phyloP scores from a whole-genome alignment of 495 filamentous ascomycete species.

The Lineolata rhizophorae region DNA sequence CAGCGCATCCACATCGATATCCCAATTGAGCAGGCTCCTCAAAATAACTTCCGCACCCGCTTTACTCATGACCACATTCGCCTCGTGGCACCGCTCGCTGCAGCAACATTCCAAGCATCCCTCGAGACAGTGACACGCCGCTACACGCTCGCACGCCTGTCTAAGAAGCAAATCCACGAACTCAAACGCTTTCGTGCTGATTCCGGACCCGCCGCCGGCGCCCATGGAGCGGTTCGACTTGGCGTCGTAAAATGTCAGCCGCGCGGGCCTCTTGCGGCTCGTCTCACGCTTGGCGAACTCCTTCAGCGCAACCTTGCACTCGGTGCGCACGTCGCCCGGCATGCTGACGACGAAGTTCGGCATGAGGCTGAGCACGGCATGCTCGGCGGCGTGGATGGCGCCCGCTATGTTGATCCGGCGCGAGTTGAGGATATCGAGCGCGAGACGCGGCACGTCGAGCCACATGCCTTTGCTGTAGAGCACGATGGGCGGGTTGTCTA shows the following conservation, averaged over 20 bases:
- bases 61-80: conserved; percentile 86
- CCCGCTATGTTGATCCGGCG: conserved; percentile 61
- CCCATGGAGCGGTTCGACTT: too few species aligned
- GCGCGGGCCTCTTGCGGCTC: conserved; percentile 60
- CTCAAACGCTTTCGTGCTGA: conserved; percentile 81
- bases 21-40: conserved; percentile 45
- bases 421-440: conserved; percentile 55
- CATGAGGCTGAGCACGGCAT: conserved; percentile 67
- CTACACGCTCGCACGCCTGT: conserved; percentile 60
- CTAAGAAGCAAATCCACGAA: conserved; percentile 59
- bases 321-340: conserved; percentile 75
- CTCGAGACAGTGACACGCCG: conserved; percentile 42
- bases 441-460: conserved; percentile 68
- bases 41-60: conserved; percentile 65
- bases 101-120: conserved; percentile 84
- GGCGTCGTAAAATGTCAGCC: conserved; percentile 86
- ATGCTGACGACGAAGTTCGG: conserved; percentile 76
- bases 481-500: conserved; percentile 82
- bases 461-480: conserved; percentile 80
- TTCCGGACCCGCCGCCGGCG: conserved; percentile 60
- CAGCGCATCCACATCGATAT: conserved; percentile 54
- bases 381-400: conserved; percentile 86
- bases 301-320: conserved; percentile 65
- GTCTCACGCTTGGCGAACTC: conserved; percentile 61
- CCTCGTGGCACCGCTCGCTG: conserved; percentile 66